Evolutionary conservation across 306 rosid genomes (phyloP), one percentile per base, ranked within the genome.

Genomic region (Adenanthera pavonina): DNA sequence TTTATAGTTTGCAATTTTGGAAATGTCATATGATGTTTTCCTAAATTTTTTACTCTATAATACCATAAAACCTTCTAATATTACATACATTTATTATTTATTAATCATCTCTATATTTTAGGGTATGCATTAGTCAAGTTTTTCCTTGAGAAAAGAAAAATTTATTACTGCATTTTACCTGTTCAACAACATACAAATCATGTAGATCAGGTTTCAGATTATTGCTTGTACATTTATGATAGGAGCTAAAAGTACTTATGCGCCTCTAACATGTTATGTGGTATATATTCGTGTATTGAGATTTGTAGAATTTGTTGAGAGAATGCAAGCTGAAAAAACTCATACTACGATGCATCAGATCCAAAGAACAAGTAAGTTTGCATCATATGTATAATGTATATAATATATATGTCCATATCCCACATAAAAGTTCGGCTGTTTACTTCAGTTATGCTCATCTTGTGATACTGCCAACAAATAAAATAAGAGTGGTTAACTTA

Each of bases 351-450:
- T 88, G 87, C 85, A 86, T 93, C 90, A 91, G 97, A 91, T 89
- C 94, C 76, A 79, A 80, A 87, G 92, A 88, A 83, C 99, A 93
- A 57, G 99, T 95, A 84, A 82, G 91, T 78, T 83, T 82, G 77
- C 71, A 84, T 81, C 72, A 25, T 46, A 38, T 77, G 33, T 41
- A 86, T 59, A 61, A 54, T 76, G 49, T 36, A 67, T 48, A 43
- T 51, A 62, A 49, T 52, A 41, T 56, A 20, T 8, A 48, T 35
- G 19, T n/a, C 7, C 33, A 3, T 47, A 12, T 12, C 35, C 43
- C 59, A 66, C 62, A 17, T 60, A 14, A 51, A 48, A 20, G 60
- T 14, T 59, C 40, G 41, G 49, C 51, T 49, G 16, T 77, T 57
- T 56, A 30, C 79, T 48, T 74, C 15, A 43, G 53, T 69, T 82